Percentiles rank a stretch among this genome's conserved stretches.
phyloP scores from a whole-genome alignment of 2,329 filamentous ascomycete species.

The Sarocladium kiliense region DNA sequence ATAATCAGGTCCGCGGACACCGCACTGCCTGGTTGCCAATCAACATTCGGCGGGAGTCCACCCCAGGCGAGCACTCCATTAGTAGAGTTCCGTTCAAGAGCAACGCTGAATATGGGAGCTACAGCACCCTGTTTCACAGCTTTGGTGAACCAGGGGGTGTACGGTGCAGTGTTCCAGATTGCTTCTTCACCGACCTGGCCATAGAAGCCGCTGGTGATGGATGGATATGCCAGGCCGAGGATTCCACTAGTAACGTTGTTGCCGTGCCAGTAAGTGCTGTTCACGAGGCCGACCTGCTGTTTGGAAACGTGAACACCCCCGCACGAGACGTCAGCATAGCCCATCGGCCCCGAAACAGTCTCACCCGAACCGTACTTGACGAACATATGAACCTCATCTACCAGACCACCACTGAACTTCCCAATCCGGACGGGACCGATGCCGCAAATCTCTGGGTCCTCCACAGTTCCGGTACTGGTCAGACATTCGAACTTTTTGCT shows the following conservation, averaged over 20 bases:
- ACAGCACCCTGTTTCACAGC: slow-evolving; percentile 41
- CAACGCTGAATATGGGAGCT: slow-evolving; percentile 42
- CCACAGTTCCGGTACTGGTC: slow-evolving; percentile 25
- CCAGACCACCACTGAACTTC: slow-evolving; percentile 33
- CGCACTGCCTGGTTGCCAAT: slow-evolving; percentile 19
- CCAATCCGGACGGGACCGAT: slow-evolving; percentile 35
- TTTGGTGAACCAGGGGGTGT: slow-evolving; percentile 43
- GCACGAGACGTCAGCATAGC: slow-evolving; percentile 38
- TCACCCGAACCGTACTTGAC: slow-evolving; percentile 45
- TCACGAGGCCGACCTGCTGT: slow-evolving; percentile 45
- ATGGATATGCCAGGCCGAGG: slow-evolving; percentile 45
- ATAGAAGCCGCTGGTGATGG: slow-evolving; percentile 42
- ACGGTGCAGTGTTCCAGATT: slow-evolving; percentile 33
- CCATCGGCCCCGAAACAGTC: slow-evolving; percentile 40
- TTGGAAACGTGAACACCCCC: slow-evolving; percentile 37
- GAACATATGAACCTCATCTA: slow-evolving; percentile 39
- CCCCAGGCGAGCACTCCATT: slow-evolving; percentile 42
- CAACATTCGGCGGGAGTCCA: slow-evolving; percentile 32
- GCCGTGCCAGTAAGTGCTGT: slow-evolving; percentile 44
- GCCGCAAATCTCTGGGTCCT: slow-evolving; percentile 28
- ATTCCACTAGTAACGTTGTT: slow-evolving; percentile 48
- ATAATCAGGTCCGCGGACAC: slow-evolving; percentile 37
- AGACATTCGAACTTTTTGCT: slow-evolving; percentile 36
- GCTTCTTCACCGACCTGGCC: slow-evolving; percentile 33
- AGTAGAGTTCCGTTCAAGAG: slow-evolving; percentile 41